phyloP scores from a whole-genome alignment of 2,329 filamentous ascomycete genomes.

The Orbilia quercus region DNA sequence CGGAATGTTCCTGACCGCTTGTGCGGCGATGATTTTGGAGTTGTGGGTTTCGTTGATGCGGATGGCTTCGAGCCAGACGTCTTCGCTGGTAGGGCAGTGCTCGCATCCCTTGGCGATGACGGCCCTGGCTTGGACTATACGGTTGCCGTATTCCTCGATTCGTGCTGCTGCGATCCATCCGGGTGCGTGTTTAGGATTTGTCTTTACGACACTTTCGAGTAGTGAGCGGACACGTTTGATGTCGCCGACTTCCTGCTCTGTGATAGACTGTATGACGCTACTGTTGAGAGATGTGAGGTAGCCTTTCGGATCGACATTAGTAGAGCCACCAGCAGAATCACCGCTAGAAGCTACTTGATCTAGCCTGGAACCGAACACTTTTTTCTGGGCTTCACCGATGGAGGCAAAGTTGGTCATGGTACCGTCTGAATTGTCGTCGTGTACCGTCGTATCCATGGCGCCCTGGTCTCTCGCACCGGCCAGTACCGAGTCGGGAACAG shows the following conservation, averaged over 20 bases:
- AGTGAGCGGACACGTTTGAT: constrained; percentile 92
- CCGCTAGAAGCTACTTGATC: constrained; percentile 82
- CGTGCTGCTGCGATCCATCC: constrained; percentile 96
- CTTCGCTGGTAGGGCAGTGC: constrained; percentile 91
- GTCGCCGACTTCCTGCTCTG: constrained; percentile 87
- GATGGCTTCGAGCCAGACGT: constrained; percentile 96
- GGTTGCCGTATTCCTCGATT: constrained; percentile 90
- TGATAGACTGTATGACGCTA: constrained; percentile 74
- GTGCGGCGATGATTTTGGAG: constrained; percentile 92
- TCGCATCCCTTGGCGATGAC: constrained; percentile 89
- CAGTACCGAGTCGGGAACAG: constrained; percentile 94
- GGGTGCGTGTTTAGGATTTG: constrained; percentile 91
- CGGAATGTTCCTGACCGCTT: constrained; percentile 91
- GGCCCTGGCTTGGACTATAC: constrained; percentile 86
- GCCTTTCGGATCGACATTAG: constrained; percentile 92
- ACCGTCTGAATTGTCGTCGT: constrained; percentile 80
- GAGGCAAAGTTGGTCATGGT: constrained; percentile 98
- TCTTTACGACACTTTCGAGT: constrained; percentile 96
- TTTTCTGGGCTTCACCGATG: constrained; percentile 94
- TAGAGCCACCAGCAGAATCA: constrained; percentile 81
- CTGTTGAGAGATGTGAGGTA: constrained; percentile 93
- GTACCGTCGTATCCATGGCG: constrained; percentile 88
- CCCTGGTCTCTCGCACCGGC: constrained; percentile 82
- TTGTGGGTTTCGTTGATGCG: constrained; percentile 91
- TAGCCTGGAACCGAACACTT: constrained; percentile 91